Evolutionary conservation across 2,329 filamentous ascomycete genomes (phyloP), one percentile per base, ranked within the genome.

Genomic region (Aspergillus hortae): DNA sequence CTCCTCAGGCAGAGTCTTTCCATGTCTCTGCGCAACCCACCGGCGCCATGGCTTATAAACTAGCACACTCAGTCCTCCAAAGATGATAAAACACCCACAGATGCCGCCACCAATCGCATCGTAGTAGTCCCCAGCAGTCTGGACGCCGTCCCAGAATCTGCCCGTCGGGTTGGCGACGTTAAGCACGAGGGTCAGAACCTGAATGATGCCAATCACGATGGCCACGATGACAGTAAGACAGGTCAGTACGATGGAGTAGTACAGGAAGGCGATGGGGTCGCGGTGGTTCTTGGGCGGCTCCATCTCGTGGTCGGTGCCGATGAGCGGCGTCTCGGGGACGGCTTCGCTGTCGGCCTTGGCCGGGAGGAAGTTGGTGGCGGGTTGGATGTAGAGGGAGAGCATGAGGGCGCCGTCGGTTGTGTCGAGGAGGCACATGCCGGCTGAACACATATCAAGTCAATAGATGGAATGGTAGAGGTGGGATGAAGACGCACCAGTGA

Each of bases 391-490:
- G 1, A 97, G 78, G 0, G 88, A 86, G 83, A 96, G 92, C 92
- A 97, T 97, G 17, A 96, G 79, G 1, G 92, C 92, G 21, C 92
- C 92, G 62, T 97, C 94, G 0, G 86, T 88, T 0, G 92, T 96
- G 71, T 97, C 94, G 5, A 97, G 77, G 19, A 97, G 80, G 69
- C 92, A 96, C 94, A 99, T 97, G 53, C 90, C 94, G 1, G 88
- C 90, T 87, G 10, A 2, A 2, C 9, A 45, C 2, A 6, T 19
- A 17, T 7, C 5, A 17, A 42, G 19, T 48, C 46, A 50, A 19
- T 19, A 21, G 7, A 10, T 10, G 11, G 9, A 3, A 12, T 14
- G 23, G 1, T 4, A 10, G 33, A 23, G 4, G 9, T 33, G 14
- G 12, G 10, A n/a, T n/a, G 5, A 12, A 6, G 23, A 66, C 77